A percentile compares a stretch with the other conserved stretches of the same genome.
phyloP scores from a whole-genome alignment of 2,329 filamentous ascomycete species.

The Xylaria sp. region DNA sequence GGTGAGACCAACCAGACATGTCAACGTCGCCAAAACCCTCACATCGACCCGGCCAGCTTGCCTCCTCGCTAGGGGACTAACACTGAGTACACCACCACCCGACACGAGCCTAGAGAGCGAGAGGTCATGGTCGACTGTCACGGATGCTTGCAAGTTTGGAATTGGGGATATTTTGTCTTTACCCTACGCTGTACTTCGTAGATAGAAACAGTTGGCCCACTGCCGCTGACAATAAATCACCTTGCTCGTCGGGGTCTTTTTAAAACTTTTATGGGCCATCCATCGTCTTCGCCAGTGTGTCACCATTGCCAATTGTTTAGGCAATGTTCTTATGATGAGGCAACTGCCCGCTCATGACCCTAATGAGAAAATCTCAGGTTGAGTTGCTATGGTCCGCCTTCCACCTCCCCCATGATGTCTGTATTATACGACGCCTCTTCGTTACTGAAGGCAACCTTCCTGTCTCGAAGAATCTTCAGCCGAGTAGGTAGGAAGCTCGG shows the following conservation, averaged over 20 bases:
- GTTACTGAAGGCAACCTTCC: too few relatives aligned
- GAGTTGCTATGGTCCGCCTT: too few relatives aligned
- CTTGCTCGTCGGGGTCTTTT: not conserved
- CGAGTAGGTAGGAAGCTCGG: too few relatives aligned
- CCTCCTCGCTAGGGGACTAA: not conserved
- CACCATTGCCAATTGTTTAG: too few relatives aligned
- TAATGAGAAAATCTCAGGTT: too few relatives aligned
- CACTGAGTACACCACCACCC: not conserved
- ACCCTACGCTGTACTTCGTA: not conserved
- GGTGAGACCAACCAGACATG: not conserved
- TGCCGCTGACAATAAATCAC: not conserved
- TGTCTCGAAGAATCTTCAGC: too few relatives aligned
- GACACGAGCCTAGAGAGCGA: not conserved
- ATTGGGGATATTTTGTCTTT: not conserved
- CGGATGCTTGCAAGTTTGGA: not conserved
- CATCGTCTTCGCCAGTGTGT: too few relatives aligned
- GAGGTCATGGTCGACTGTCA: not conserved
- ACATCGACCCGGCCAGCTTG: not conserved
- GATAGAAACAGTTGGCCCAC: not conserved
- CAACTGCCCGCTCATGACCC: too few relatives aligned
- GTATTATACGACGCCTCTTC: too few relatives aligned
- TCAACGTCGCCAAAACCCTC: not conserved
- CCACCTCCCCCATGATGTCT: too few relatives aligned
- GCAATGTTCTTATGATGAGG: too few relatives aligned
- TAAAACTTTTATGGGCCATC: not conserved